Evolutionary conservation across 2,329 filamentous ascomycete species (phyloP).

Genomic region (Teratosphaeria epicoccoides): DNA sequence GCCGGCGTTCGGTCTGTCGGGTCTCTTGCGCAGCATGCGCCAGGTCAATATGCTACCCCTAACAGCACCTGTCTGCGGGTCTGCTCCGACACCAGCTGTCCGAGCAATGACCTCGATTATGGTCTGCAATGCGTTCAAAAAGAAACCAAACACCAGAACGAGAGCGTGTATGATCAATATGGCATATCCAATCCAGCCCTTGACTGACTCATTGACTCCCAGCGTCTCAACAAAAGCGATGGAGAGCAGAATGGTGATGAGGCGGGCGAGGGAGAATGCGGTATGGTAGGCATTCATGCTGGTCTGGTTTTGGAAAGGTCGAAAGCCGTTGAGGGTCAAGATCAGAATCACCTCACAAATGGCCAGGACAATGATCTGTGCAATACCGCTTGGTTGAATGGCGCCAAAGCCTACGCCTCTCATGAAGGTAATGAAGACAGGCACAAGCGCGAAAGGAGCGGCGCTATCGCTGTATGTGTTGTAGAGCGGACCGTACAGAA

Average conservation of each 20-base stretch:
- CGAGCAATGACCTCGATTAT: conserved; percentile 79
- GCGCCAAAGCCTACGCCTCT: conserved; percentile 86
- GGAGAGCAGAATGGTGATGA: conserved; percentile 49
- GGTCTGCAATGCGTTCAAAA: conserved; percentile 83
- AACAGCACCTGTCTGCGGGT: conserved; percentile 37
- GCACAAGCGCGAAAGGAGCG: conserved; percentile 78
- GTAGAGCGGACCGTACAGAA: conserved; percentile 86
- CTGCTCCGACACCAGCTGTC: conserved; percentile 64
- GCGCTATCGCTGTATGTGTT: conserved; percentile 96
- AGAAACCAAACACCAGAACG: conserved; percentile 82
- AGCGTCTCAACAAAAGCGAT: conserved; percentile 72
- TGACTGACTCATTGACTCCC: conserved; percentile 63
- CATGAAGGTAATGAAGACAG: conserved; percentile 72
- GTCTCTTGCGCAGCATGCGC: conserved; percentile 25
- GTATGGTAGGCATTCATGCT: conserved; percentile 97
- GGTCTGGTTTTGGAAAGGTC: conserved; percentile 78
- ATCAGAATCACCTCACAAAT: conserved; percentile 90
- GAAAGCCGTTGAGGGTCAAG: conserved; percentile 76
- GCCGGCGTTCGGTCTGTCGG: conserved; percentile 21
- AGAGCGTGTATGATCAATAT: conserved; percentile 77
- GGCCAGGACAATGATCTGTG: conserved; percentile 81
- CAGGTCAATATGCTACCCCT: conserved; percentile 75
- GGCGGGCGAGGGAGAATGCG: conserved; percentile 66
- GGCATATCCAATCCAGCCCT: conserved; percentile 91
- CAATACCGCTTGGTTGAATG: conserved; percentile 83